Conservation (phyloP, 2,329 filamentous ascomycete genomes). For the Drechslerella coelobrocha region DNA sequence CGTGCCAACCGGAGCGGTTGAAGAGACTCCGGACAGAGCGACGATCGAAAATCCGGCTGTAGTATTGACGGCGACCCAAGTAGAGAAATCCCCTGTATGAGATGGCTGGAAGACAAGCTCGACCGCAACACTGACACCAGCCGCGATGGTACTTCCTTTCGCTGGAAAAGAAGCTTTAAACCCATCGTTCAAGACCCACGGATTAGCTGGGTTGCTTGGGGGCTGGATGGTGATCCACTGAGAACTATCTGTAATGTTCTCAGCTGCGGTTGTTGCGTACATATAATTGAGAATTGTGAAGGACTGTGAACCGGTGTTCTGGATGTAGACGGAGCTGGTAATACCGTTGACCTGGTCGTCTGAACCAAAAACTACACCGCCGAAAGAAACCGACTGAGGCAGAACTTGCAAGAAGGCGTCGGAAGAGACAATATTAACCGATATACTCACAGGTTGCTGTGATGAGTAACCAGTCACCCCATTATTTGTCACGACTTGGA, state of each 20-base stretch:
- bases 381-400: slow-evolving; percentile 59
- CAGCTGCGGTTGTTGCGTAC: slow-evolving; percentile 56
- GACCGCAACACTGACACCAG: slow-evolving; percentile 56
- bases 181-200: slow-evolving; percentile 55
- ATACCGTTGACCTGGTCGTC: slow-evolving; percentile 55
- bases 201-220: background rate
- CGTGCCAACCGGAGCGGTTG: slow-evolving; percentile 57
- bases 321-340: slow-evolving; percentile 57
- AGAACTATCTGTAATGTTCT: slow-evolving; percentile 53
- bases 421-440: slow-evolving; percentile 58
- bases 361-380: slow-evolving; percentile 58
- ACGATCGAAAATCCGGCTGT: slow-evolving; percentile 35
- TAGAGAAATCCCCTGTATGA: slow-evolving; percentile 55
- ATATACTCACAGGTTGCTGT: slow-evolving; percentile 58
- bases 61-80: slow-evolving; percentile 42
- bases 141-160: slow-evolving; percentile 56
- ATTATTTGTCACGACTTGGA: slow-evolving; percentile 55
- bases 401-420: slow-evolving; percentile 58
- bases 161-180: slow-evolving; percentile 57
- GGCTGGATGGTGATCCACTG: slow-evolving; percentile 47
- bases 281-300: slow-evolving; percentile 58
- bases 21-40: slow-evolving; percentile 55
- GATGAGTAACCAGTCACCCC: slow-evolving; percentile 58
- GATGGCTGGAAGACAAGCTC: slow-evolving; percentile 57
- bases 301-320: slow-evolving; percentile 58